These are phyloP conservation scores for Hemisphaericaspora nanyangensis DNA, from an alignment of 805 yeast genomes.

Conservation along the genomic window DNA sequence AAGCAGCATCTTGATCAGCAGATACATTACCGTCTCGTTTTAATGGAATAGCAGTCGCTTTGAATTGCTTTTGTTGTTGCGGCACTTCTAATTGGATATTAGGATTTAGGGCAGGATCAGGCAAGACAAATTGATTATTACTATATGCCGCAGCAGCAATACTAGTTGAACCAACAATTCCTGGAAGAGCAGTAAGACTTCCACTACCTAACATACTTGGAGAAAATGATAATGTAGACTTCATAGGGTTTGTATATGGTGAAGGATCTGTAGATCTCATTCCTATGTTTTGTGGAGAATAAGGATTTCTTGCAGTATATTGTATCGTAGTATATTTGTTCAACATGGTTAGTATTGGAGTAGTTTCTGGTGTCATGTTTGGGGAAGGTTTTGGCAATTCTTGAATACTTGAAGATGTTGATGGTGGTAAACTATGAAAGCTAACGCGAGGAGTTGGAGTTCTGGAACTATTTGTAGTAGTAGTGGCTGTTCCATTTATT, in stretches of 20 bases:
- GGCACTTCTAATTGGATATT: constrained; percentile 14
- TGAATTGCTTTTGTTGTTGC: constrained; percentile 31
- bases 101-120: constrained; percentile 36
- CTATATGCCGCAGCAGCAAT: neutral
- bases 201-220: constrained; percentile 1
- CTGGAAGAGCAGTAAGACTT: neutral
- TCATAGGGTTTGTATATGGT: constrained; percentile 25
- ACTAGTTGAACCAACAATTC: constrained; percentile 8
- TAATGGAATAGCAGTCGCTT: constrained; percentile 18
- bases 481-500: constrained; percentile 1
- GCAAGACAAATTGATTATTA: constrained; percentile 25
- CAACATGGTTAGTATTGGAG: constrained; percentile 29
- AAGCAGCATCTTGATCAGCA: constrained; percentile 30
- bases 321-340: constrained; percentile 16
- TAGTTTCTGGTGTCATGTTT: constrained; percentile 35
- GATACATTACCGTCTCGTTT: constrained; percentile 14
- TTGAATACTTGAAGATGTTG: constrained; percentile 1
- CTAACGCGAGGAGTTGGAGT: neutral
- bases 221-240: constrained; percentile 12
- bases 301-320: neutral
- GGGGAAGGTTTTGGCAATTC: constrained; percentile 26
- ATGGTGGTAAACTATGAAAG: neutral
- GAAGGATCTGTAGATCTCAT: constrained; percentile 12
- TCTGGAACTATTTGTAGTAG: neutral
- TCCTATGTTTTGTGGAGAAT: constrained; percentile 16